Evolutionary conservation across 306 rosid species (phyloP).

Genomic region (Vicia faba): DNA sequence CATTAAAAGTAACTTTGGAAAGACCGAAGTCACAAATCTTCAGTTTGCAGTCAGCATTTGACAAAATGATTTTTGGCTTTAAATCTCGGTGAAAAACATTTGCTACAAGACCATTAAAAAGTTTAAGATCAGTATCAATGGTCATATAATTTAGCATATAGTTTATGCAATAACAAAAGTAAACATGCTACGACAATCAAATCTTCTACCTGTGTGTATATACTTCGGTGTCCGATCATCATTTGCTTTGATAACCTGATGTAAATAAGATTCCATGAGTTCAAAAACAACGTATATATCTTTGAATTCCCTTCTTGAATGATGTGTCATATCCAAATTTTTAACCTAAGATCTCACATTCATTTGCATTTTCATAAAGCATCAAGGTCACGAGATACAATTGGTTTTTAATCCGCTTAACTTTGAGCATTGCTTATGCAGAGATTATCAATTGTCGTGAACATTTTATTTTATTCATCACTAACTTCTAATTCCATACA

Average conservation of each 20-base stretch:
- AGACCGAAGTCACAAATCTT: conserved; percentile 99
- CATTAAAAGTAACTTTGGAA: conserved; percentile 96
- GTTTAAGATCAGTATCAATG: conserved; percentile 40
- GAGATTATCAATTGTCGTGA: no score
- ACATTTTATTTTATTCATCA: no score
- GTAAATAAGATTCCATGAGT: conserved; percentile 99
- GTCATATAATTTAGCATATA: conserved; percentile 32
- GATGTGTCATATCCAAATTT: no score
- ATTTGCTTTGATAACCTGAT: conserved; percentile 99
- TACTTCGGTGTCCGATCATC: conserved; percentile 97
- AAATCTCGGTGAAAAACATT: conserved; percentile 98
- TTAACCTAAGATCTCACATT: no score
- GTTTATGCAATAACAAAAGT: conserved; percentile 23
- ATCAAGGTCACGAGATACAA: no score
- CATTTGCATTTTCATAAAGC: no score
- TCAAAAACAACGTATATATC: conserved; percentile 98
- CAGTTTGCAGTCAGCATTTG: conserved; percentile 99
- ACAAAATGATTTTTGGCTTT: conserved; percentile 93
- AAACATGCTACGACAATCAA: conserved; percentile 27
- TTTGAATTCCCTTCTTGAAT: conserved; percentile 97
- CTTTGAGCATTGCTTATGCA: no score
- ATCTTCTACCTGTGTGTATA: conserved; percentile 71
- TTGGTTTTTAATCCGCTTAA: no score
- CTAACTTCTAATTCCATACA: no score
- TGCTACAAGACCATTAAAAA: conserved; percentile 62